Base-by-base conservation (phyloP, 306 rosid genomes). In the Trifolium fragiferum region DNA sequence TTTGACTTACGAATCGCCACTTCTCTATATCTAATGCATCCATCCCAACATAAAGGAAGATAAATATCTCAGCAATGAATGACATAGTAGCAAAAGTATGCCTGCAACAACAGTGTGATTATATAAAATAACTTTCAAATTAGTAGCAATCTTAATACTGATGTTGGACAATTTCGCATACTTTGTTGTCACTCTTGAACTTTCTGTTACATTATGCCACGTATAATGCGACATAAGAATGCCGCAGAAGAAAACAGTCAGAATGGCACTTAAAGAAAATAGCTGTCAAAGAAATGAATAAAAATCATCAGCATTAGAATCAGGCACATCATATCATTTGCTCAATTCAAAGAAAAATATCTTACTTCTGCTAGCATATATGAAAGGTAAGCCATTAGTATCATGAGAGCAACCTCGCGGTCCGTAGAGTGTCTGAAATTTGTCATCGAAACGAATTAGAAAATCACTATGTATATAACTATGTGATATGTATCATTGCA, bases 141-240 rank as follows among this genome's bases (percentile, higher is more conserved):
- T 18, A n/a, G 19, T 1, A 7, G 18, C 46, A 72, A 63, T 54
- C 20, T 72, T 59, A 73, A 57, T 23, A 43, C 51, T 57, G 35
- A 46, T 72, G 62, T 23, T 30, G 21, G 40, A 68, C 59, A 60
- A 43, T 70, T 71, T 66, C 12, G 82, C 94, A 5, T 88, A 93
- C 98, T 91, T 94, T n/a, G 98, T 92, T 81, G 99, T 95, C 50
- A 90, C 90, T 82, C 99, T 85, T 77, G 99, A 95, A 84, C 95
- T 89, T 83, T 92, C 96, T 1, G 96, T 95, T 80, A 95, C 96
- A 78, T 92, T 92, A 80, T 95, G 96, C 99, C 99, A 95, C n/a
- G 98, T 89, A 81, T 95, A 95, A 80, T 95, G 99, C 75, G 99
- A 95, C 99, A 95, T 95, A 61, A 95, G 96, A 83, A 95, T 95